Percentiles rank a stretch among this genome's conserved stretches.
These are phyloP conservation scores for Dioscorea zingiberensis DNA, from an alignment of 106 monocot species.

Conservation along the genomic window DNA sequence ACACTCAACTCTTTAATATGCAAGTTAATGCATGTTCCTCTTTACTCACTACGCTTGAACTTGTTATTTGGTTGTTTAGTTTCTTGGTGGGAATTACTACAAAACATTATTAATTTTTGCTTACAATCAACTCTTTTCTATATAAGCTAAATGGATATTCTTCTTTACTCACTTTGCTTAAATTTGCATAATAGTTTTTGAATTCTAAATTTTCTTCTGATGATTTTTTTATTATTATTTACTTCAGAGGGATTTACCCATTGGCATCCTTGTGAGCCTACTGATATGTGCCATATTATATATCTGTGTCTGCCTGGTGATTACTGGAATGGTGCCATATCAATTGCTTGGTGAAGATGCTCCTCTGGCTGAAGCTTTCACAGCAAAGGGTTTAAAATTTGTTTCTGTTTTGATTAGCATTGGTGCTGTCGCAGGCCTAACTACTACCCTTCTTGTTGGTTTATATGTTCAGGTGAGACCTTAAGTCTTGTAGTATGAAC, in stretches of 20 bases:
- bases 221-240: conserved; percentile 5
- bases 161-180: background rate
- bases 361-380: conserved; percentile 95
- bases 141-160: background rate
- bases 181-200: background rate
- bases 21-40: too few relatives aligned
- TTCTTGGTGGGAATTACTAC: too few relatives aligned
- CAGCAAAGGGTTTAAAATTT: conserved; percentile 74
- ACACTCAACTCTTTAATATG: too few relatives aligned
- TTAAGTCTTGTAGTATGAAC: background rate
- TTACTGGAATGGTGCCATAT: conserved; percentile 99
- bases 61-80: too few relatives aligned
- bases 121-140: background rate
- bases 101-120: background rate
- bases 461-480: conserved; percentile 84
- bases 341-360: conserved; percentile 81
- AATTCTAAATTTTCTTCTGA: too few relatives aligned
- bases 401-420: conserved; percentile 88
- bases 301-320: conserved; percentile 80
- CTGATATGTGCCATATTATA: conserved; percentile 68
- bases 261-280: conserved; percentile 89
- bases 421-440: conserved; percentile 91
- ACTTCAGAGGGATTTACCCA: conserved; percentile 89
- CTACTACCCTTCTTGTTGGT: conserved; percentile 93
- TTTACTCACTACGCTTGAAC: too few relatives aligned